Evolutionary conservation across 2,329 filamentous ascomycete genomes (phyloP).

Genomic region (Cordyceps pruinosa): DNA sequence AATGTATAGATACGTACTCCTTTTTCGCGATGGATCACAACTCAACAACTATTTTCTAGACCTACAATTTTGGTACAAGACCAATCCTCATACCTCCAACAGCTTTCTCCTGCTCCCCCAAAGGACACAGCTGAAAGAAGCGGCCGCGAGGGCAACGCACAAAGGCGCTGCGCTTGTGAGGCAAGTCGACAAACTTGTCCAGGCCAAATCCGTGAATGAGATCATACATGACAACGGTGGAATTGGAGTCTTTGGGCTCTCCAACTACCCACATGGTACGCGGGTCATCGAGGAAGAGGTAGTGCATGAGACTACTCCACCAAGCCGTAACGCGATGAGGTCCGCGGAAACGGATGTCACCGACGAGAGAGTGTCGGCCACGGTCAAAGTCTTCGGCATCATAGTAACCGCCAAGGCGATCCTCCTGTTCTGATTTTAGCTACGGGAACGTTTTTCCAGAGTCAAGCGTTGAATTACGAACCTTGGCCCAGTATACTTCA

Average conservation of each 20-base stretch:
- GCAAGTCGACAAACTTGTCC: constrained; percentile 65
- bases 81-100: constrained; percentile 48
- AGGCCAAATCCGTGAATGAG: constrained; percentile 66
- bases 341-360: constrained; percentile 52
- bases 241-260: constrained; percentile 67
- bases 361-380: constrained; percentile 51
- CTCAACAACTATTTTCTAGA: background rate
- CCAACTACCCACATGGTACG: constrained; percentile 52
- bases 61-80: constrained; percentile 46
- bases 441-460: background rate
- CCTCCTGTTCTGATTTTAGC: constrained; percentile 34
- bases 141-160: constrained; percentile 58
- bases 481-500: constrained; percentile 69
- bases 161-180: constrained; percentile 64
- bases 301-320: constrained; percentile 58
- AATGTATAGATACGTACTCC: background rate
- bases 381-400: constrained; percentile 49
- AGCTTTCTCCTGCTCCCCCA: constrained; percentile 49
- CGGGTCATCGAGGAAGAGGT: constrained; percentile 54
- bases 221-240: constrained; percentile 66
- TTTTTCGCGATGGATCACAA: background rate
- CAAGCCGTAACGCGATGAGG: constrained; percentile 54
- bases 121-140: constrained; percentile 62
- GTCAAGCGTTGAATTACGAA: constrained; percentile 20
- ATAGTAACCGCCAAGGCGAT: constrained; percentile 50